Evolutionary conservation across 805 yeast genomes (phyloP).

Genomic region (Suhomyces vadensis): DNA sequence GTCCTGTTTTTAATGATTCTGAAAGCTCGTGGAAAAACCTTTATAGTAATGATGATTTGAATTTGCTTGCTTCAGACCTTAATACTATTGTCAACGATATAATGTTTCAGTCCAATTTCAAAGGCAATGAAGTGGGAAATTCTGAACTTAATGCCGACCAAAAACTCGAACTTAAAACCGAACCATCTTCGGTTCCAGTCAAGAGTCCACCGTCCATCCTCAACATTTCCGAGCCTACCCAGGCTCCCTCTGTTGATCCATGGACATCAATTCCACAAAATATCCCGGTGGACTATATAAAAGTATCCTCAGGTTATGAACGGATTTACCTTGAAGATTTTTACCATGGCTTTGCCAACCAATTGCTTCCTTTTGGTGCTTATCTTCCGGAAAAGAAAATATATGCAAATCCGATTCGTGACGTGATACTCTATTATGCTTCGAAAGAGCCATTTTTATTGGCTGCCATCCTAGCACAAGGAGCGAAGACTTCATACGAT

Average conservation of each 20-base stretch:
- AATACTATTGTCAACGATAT: slow-evolving; percentile 42
- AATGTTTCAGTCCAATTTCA: slow-evolving; percentile 9
- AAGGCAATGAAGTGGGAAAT: not conserved
- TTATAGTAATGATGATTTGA: slow-evolving; percentile 32
- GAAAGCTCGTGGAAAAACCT: not conserved
- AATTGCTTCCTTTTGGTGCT: slow-evolving; percentile 39
- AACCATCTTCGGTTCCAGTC: too few species aligned
- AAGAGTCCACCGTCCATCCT: not conserved
- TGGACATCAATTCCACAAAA: slow-evolving; percentile 22
- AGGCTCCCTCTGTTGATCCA: not conserved
- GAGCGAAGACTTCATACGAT: slow-evolving; percentile 59
- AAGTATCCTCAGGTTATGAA: slow-evolving; percentile 29
- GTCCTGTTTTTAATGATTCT: not conserved
- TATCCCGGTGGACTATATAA: slow-evolving; percentile 31
- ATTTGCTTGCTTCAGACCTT: slow-evolving; percentile 38
- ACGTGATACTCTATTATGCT: slow-evolving; percentile 60
- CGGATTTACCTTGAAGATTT: slow-evolving; percentile 39
- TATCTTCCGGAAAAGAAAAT: slow-evolving; percentile 28
- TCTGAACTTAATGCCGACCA: not conserved
- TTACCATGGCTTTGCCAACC: slow-evolving; percentile 37
- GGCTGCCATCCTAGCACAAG: slow-evolving; percentile 71
- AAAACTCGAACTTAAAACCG: not conserved
- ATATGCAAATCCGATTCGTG: slow-evolving; percentile 56
- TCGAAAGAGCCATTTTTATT: slow-evolving; percentile 58
- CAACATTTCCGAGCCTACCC: not conserved